Conservation (phyloP, 495 filamentous ascomycete genomes). For the Cenococcum geophilum region DNA sequence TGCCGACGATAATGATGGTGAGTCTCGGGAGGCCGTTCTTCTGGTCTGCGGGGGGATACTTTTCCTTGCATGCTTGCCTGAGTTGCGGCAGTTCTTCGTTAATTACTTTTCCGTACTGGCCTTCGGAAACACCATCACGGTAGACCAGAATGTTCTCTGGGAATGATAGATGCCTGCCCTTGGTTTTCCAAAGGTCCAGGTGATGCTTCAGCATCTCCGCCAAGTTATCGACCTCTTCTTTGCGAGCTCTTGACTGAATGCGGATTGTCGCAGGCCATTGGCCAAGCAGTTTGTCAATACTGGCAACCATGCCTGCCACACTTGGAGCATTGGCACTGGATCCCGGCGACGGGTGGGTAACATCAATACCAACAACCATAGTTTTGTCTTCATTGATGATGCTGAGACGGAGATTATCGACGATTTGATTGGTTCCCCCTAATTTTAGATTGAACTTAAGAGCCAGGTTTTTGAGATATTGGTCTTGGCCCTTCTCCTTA, state of each 20-base stretch:
- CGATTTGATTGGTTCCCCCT: constrained; percentile 66
- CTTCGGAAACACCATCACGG: constrained; percentile 85
- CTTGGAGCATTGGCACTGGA: constrained; percentile 55
- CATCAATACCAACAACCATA: constrained; percentile 83
- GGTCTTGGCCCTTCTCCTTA: constrained; percentile 33
- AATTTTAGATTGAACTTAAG: constrained; percentile 86
- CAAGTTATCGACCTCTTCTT: constrained; percentile 55
- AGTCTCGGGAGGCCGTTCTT: constrained; percentile 47
- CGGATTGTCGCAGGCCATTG: constrained; percentile 65
- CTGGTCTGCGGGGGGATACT: constrained; percentile 43
- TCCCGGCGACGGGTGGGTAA: constrained; percentile 78
- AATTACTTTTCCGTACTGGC: constrained; percentile 62
- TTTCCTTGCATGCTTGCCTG: constrained; percentile 51
- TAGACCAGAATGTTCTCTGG: constrained; percentile 77
- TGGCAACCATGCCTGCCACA: constrained; percentile 68
- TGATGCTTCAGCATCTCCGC: constrained; percentile 52
- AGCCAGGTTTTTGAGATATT: constrained; percentile 66
- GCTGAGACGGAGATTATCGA: constrained; percentile 48
- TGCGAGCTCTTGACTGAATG: constrained; percentile 46
- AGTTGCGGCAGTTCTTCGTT: constrained; percentile 52
- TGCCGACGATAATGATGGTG: constrained; percentile 61
- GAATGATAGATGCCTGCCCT: constrained; percentile 43
- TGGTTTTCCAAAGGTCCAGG: constrained; percentile 52
- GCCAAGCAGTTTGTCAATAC: constrained; percentile 52
- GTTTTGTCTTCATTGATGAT: constrained; percentile 49